These are phyloP conservation scores for Penicillium cataractarum DNA, from an alignment of 495 filamentous ascomycete genomes.

Conservation along the genomic window DNA sequence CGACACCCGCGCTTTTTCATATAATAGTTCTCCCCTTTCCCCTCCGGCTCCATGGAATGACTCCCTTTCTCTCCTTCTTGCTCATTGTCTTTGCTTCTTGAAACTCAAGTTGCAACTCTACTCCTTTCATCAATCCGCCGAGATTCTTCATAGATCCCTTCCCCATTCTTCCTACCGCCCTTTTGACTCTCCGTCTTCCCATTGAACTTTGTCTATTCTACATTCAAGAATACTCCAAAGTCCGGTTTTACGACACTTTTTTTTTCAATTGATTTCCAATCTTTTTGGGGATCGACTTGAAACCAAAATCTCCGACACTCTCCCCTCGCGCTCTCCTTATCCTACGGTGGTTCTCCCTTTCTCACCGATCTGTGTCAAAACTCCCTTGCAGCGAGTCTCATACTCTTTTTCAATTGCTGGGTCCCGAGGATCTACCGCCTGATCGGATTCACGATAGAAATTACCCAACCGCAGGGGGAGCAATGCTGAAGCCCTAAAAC, in stretches of 20 bases:
- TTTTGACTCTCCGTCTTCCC: conserved; percentile 4
- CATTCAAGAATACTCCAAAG: not conserved
- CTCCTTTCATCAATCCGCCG: not conserved
- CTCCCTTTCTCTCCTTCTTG: conserved; percentile 25
- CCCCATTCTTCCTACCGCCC: conserved; percentile 24
- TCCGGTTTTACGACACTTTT: not conserved
- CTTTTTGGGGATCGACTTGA: too few species aligned
- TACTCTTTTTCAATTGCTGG: conserved; percentile 16
- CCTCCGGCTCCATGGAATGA: conserved; percentile 28
- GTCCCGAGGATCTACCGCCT: conserved; percentile 24
- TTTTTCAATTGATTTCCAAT: too few species aligned
- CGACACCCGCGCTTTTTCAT: conserved; percentile 32
- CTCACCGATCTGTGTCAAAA: conserved; percentile 9
- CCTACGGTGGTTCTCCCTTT: not conserved
- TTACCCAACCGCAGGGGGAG: conserved; percentile 34
- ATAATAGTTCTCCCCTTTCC: conserved; percentile 39
- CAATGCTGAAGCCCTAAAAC: conserved; percentile 40
- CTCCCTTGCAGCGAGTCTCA: conserved; percentile 35
- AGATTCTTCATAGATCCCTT: conserved; percentile 40
- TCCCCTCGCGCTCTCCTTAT: not conserved
- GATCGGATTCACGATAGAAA: conserved; percentile 29
- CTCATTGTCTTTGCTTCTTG: conserved; percentile 16
- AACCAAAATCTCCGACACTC: not conserved
- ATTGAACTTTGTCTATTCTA: not conserved
- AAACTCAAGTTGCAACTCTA: not conserved